A percentile compares a stretch with the other conserved stretches of the same genome.
Evolutionary conservation across 768 basidiomycete genomes (phyloP).

Genomic region (Leucosporidium scottii): DNA sequence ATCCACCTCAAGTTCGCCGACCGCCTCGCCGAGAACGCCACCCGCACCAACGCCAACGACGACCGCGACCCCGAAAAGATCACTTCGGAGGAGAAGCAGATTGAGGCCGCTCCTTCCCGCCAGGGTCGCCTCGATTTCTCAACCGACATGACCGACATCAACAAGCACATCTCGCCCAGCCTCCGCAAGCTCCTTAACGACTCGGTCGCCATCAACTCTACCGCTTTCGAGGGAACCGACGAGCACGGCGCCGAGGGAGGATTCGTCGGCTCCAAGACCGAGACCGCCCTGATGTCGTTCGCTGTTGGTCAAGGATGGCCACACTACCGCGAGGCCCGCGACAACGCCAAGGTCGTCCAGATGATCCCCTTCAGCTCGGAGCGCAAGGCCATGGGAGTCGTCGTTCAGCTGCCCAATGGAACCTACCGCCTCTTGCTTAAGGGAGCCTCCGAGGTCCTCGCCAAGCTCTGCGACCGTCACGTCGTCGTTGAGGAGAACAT

Average conservation of each 20-base stretch:
- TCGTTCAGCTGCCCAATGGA: slow-evolving; percentile 56
- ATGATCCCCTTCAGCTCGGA: slow-evolving; percentile 91
- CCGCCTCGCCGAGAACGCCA: slow-evolving; percentile 61
- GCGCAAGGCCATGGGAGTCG: slow-evolving; percentile 90
- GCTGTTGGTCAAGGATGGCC: slow-evolving; percentile 73
- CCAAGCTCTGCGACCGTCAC: slow-evolving; percentile 64
- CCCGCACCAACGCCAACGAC: slow-evolving; percentile 65
- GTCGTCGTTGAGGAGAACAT: slow-evolving; percentile 54
- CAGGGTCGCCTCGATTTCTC: slow-evolving; percentile 61
- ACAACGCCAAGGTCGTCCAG: slow-evolving; percentile 59
- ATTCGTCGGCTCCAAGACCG: slow-evolving; percentile 91
- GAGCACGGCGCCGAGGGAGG: slow-evolving; percentile 51
- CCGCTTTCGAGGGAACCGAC: slow-evolving; percentile 76
- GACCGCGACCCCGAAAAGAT: slow-evolving; percentile 37
- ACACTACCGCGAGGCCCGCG: slow-evolving; percentile 61
- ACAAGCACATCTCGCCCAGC: slow-evolving; percentile 55
- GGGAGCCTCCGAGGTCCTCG: slow-evolving; percentile 88
- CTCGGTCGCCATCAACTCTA: slow-evolving; percentile 83
- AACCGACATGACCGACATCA: slow-evolving; percentile 68
- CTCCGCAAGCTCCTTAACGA: slow-evolving; percentile 67
- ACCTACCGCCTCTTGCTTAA: slow-evolving; percentile 71
- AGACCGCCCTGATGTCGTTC: slow-evolving; percentile 80
- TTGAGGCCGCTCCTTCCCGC: slow-evolving; percentile 35
- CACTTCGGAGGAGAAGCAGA: slow-evolving; percentile 30
- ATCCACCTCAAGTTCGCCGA: slow-evolving; percentile 90